These are phyloP conservation scores for Starmerella gropengiesseri DNA, from an alignment of 805 yeast species.

Conservation along the genomic window DNA sequence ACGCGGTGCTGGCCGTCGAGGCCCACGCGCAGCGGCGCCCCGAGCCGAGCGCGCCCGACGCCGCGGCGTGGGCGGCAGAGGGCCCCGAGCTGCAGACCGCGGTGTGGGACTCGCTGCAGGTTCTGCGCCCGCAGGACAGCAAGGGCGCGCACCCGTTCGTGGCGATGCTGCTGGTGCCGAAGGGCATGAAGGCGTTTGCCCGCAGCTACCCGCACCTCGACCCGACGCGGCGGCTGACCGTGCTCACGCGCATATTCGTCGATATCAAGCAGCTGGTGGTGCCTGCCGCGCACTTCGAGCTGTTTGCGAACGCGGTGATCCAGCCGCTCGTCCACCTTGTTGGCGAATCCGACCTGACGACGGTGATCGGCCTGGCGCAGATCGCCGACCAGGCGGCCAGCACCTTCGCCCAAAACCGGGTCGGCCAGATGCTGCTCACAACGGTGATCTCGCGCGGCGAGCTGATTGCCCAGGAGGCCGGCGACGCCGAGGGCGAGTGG, in stretches of 20 bases:
- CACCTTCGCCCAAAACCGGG: constrained; percentile 43
- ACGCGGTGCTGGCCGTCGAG: constrained; percentile 67
- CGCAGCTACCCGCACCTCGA: constrained; percentile 75
- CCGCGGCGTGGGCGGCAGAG: constrained; percentile 29
- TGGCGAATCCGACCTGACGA: constrained; percentile 68
- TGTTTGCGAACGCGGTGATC: constrained; percentile 69
- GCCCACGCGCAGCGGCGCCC: constrained; percentile 54
- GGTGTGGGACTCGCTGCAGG: constrained; percentile 70
- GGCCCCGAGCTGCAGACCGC: constrained; percentile 28
- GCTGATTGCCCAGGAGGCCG: constrained; percentile 73
- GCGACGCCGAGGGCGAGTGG: constrained; percentile 46
- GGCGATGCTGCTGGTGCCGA: constrained; percentile 69
- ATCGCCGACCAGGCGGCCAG: constrained; percentile 61
- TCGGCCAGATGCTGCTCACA: constrained; percentile 78
- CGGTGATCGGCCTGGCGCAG: constrained; percentile 65
- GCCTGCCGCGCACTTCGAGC: constrained; percentile 30
- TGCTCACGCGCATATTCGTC: constrained; percentile 66
- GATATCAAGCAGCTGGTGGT: constrained; percentile 72
- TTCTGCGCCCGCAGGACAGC: constrained; percentile 28
- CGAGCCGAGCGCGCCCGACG: constrained; percentile 27
- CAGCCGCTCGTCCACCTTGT: constrained; percentile 75
- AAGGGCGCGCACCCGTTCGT: constrained; percentile 56
- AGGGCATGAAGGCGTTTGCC: constrained; percentile 80
- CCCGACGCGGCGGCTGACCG: constrained; percentile 63
- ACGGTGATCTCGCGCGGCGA: constrained; percentile 89